Evolutionary conservation across 495 filamentous ascomycete species (phyloP).

Genomic region (Penicillium verhagenii): DNA sequence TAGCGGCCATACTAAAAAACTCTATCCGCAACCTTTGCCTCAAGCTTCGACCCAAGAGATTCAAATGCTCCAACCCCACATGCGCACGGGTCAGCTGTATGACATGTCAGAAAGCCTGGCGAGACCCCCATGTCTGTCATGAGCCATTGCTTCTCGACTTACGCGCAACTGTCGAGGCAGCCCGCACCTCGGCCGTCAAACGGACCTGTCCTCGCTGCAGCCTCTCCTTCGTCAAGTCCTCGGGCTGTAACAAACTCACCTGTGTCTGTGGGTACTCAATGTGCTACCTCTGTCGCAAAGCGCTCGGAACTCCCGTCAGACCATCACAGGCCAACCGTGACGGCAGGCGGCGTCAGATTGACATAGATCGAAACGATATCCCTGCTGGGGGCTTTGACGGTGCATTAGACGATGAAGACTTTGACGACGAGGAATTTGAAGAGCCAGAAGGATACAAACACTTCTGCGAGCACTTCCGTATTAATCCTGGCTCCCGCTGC

Average conservation of each 20-base stretch:
- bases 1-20: conserved; percentile 43
- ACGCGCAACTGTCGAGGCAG: conserved; percentile 82
- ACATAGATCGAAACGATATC: conserved; percentile 11
- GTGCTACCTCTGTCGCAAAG: conserved; percentile 85
- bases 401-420: conserved; percentile 13
- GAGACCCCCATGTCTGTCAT: conserved; percentile 66
- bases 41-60: conserved; percentile 64
- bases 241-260: conserved; percentile 95
- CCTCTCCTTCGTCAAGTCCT: conserved; percentile 85
- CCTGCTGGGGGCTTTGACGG: conserved; percentile 7
- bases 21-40: conserved; percentile 64
- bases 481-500: conserved; percentile 66
- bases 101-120: conserved; percentile 65
- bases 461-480: conserved; percentile 94
- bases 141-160: conserved; percentile 65
- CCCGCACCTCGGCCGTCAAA: conserved; percentile 90
- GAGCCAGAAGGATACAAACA: conserved; percentile 76
- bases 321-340: conserved; percentile 5
- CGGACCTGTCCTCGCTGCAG: conserved; percentile 90
- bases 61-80: conserved; percentile 64
- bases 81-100: conserved; percentile 76
- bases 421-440: conserved; percentile 34
- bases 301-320: conserved; percentile 33
- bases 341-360: conserved; percentile 3
- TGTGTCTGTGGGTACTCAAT: conserved; percentile 97